phyloP scores from a whole-genome alignment of 371 early-diverging fungal species.

The Mucor racemosus region DNA sequence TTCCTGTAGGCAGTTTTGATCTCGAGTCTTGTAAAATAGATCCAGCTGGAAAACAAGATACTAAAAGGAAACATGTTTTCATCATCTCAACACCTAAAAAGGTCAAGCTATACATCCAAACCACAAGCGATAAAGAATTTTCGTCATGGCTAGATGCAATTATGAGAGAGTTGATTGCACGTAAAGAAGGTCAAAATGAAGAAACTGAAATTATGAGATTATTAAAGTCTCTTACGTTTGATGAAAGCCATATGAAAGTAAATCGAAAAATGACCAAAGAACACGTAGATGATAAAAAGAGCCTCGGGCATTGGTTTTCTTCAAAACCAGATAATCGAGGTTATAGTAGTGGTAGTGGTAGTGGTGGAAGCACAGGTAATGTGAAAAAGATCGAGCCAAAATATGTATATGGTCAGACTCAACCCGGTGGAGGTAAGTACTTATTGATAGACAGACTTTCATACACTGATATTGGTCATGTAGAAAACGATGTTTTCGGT shows the following conservation, averaged over 20 bases:
- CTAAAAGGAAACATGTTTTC: constrained; percentile 36
- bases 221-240: constrained; percentile 24
- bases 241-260: constrained; percentile 35
- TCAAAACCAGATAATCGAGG: constrained; percentile 7
- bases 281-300: constrained; percentile 11
- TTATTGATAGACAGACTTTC: background rate
- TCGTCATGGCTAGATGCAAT: constrained; percentile 54
- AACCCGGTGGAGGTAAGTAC: constrained; percentile 13
- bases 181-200: constrained; percentile 35
- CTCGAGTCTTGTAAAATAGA: constrained; percentile 51
- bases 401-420: constrained; percentile 13
- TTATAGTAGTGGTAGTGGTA: background rate
- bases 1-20: constrained; percentile 55
- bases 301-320: constrained; percentile 17
- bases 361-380: background rate
- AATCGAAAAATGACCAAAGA: constrained; percentile 31
- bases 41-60: constrained; percentile 46
- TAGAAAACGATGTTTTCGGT: constrained; percentile 66
- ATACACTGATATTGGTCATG: too few relatives aligned
- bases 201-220: constrained; percentile 31
- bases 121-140: constrained; percentile 45
- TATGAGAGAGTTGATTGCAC: constrained; percentile 53
- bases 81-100: constrained; percentile 40
- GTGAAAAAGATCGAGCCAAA: constrained; percentile 14
- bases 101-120: constrained; percentile 48